These are phyloP conservation scores for Gelatoporia subvermispora DNA, from an alignment of 768 basidiomycete genomes.

Conservation along the genomic window DNA sequence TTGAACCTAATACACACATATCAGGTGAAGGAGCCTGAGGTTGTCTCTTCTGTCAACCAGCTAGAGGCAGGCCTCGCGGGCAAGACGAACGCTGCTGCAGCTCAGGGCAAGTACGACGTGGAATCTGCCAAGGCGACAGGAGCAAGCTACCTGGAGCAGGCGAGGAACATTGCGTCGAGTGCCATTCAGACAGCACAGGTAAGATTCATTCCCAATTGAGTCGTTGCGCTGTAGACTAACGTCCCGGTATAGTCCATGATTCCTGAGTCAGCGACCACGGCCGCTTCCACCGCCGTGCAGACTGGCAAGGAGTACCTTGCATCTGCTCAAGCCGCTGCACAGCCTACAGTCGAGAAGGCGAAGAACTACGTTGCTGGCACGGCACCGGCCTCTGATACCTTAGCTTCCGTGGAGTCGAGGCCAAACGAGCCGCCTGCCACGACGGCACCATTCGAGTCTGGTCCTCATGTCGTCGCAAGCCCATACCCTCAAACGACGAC, in stretches of 20 bases:
- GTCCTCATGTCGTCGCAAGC: conserved; percentile 27
- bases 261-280: conserved; percentile 17
- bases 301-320: conserved; percentile 30
- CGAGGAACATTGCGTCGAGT: conserved; percentile 40
- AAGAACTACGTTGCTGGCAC: conserved; percentile 6
- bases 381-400: background rate
- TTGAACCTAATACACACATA: background rate
- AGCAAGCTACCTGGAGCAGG: conserved; percentile 50
- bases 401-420: conserved; percentile 1
- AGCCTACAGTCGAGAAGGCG: conserved; percentile 34
- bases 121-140: conserved; percentile 41
- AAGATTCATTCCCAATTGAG: conserved; percentile 3
- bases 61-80: conserved; percentile 24
- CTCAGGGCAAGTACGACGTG: conserved; percentile 50
- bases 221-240: background rate
- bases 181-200: conserved; percentile 45
- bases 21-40: conserved; percentile 17
- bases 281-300: conserved; percentile 25
- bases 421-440: conserved; percentile 28
- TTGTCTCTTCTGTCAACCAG: conserved; percentile 21
- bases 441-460: conserved; percentile 38
- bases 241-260: conserved; percentile 8
- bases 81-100: conserved; percentile 49
- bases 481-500: conserved; percentile 21
- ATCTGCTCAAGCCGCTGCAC: conserved; percentile 21